Evolutionary conservation across 2,329 filamentous ascomycete genomes (phyloP), one percentile per base, ranked within the genome.

Genomic region (Fusarium protoensiforme): DNA sequence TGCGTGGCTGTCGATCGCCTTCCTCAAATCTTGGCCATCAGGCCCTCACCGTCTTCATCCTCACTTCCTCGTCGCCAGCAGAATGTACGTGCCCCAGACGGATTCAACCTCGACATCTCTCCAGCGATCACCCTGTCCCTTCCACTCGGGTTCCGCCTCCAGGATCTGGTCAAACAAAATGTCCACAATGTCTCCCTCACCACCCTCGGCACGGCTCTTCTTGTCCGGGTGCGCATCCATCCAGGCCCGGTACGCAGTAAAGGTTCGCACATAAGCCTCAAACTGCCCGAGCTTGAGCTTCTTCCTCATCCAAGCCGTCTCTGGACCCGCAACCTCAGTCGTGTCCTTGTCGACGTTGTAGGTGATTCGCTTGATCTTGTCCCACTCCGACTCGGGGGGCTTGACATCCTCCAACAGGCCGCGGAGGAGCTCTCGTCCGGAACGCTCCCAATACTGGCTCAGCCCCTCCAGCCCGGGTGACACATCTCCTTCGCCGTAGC

Each of bases 211-310:
- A 75, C 85, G 83, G 63, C 84, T 85, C 78, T 83, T 86, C 39
- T 74, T 77, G 41, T 86, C 85, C 2, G 87, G 86, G 80, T 91
- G 85, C 13, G 84, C 85, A 69, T 89, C 86, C 73, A 84, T 83
- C 91, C 91, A 93, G 31, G 84, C 86, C 76, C 85, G 85, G 79
- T 86, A 91, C 43, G 86, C 83, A 78, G 89, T 91, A 78, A 89
- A 92, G 0, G 91, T 92, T 72, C 88, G 82, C 64, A 87, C 79
- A 80, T 92, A 92, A n/a, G 85, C 85, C 81, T 91, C 90, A 62
- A 90, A 85, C 75, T 89, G 85, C 1, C 87, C 88, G 24, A 92
- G 80, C 65, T 82, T 89, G 79, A 90, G 82, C 61, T 74, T 85
- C 81, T 84, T 88, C 57, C 84, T 81, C 83, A 91, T 84, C 83